These are phyloP conservation scores for Coemansia sp. DNA, from an alignment of 192 early-diverging fungal genomes.

Conservation along the genomic window DNA sequence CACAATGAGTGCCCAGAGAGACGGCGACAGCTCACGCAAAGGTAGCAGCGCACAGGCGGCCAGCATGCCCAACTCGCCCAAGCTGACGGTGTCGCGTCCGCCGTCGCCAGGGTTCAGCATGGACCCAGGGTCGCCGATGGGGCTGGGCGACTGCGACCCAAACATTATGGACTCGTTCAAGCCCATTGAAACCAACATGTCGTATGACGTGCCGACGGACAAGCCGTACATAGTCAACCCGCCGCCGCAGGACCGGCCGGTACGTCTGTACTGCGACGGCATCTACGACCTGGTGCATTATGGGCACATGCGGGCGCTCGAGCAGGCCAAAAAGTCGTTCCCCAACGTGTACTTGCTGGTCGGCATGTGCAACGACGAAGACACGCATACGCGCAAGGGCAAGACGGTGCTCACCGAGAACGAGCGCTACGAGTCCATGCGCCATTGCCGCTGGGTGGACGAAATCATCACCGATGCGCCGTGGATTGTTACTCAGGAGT, in stretches of 20 bases:
- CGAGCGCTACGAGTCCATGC: constrained; percentile 76
- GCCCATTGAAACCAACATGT: constrained; percentile 45
- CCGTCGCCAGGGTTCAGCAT: constrained; percentile 29
- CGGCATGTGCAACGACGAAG: constrained; percentile 71
- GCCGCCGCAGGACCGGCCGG: constrained; percentile 67
- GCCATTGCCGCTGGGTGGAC: constrained; percentile 85
- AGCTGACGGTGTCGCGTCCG: constrained; percentile 30
- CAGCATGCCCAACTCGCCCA: constrained; percentile 40
- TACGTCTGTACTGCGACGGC: constrained; percentile 84
- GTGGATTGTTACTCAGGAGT: constrained; percentile 74
- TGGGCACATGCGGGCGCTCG: constrained; percentile 76
- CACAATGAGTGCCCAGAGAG: constrained; percentile 20
- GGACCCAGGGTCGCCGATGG: constrained; percentile 50
- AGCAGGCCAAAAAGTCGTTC: constrained; percentile 81
- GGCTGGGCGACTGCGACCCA: constrained; percentile 46
- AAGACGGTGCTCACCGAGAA: constrained; percentile 77
- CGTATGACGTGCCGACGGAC: constrained; percentile 38
- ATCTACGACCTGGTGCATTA: constrained; percentile 86
- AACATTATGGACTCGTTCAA: constrained; percentile 32
- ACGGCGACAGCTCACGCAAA: constrained; percentile 7
- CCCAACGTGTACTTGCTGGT: constrained; percentile 75
- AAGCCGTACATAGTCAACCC: constrained; percentile 61
- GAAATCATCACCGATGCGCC: constrained; percentile 76
- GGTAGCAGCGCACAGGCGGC: constrained; percentile 19
- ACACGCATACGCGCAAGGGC: constrained; percentile 76